phyloP scores from a whole-genome alignment of 495 filamentous ascomycete genomes.

The Daldinia loculata region DNA sequence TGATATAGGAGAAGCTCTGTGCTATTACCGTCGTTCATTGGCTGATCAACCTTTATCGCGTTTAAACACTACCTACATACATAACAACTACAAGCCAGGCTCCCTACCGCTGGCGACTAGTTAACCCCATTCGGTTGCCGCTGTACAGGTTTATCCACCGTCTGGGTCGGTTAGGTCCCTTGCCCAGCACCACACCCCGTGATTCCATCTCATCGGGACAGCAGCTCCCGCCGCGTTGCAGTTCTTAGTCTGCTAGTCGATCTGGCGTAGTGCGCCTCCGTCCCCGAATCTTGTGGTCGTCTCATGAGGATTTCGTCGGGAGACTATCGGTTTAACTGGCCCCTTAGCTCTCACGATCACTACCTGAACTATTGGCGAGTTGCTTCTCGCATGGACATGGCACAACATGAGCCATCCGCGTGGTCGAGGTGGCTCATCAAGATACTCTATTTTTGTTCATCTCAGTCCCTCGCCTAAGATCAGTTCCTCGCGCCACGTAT shows the following conservation, averaged over 20 bases:
- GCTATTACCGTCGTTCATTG: slow-evolving; percentile 14
- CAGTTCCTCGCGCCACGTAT: slow-evolving; percentile 38
- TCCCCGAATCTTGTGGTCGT: slow-evolving; percentile 28
- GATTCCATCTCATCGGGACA: slow-evolving; percentile 26
- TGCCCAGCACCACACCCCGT: slow-evolving; percentile 18
- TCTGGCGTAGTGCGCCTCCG: slow-evolving; percentile 21
- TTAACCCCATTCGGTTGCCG: slow-evolving; percentile 16
- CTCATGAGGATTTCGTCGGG: slow-evolving; percentile 36
- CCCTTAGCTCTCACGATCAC: slow-evolving; percentile 4
- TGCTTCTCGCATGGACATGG: neutral
- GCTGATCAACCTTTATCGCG: slow-evolving; percentile 10
- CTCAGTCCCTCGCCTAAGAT: slow-evolving; percentile 16
- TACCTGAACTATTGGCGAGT: slow-evolving; percentile 5
- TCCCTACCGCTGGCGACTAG: slow-evolving; percentile 4
- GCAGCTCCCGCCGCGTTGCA: slow-evolving; percentile 12
- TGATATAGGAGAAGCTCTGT: slow-evolving; percentile 2
- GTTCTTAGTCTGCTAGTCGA: slow-evolving; percentile 13
- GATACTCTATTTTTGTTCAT: slow-evolving; percentile 31
- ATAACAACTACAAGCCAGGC: slow-evolving; percentile 1
- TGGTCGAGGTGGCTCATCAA: slow-evolving; percentile 12
- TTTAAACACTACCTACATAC: neutral
- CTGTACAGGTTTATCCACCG: slow-evolving; percentile 7
- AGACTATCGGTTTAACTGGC: slow-evolving; percentile 24
- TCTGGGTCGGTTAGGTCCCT: slow-evolving; percentile 5
- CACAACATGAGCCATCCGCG: slow-evolving; percentile 25